Evolutionary conservation across 2,329 filamentous ascomycete genomes (phyloP), one percentile per base, ranked within the genome.

Genomic region (Aspergillus chevalieri): DNA sequence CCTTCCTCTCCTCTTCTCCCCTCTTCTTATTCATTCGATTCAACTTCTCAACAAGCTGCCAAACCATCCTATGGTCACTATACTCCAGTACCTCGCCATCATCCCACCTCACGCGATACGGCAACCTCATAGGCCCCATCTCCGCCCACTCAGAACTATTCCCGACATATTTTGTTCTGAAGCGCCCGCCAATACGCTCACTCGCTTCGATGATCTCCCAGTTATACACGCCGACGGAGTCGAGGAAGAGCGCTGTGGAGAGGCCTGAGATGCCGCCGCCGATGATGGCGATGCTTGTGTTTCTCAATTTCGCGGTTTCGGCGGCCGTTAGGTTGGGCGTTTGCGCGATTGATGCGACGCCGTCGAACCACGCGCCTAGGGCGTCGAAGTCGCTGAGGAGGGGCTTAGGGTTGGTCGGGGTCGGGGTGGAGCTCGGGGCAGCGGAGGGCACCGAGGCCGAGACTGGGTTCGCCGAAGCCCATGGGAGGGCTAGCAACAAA

Each of bases 151-250:
- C 55, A 22, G 21, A 22, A 6, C 56, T 46, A 6, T 47, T 51
- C 19, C 65, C 70, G 14, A 75, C 56, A 48, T 71, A 74, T 2
- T 61, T 59, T 2, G 73, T 74, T n/a, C 66, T 65, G n/a, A 75
- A 65, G 2, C 73, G 66, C 1, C 73, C 73, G 2, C 73, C 73
- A 1, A 74, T 52, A 3, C 70, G 64, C 3, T 68, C 60, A 5
- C 65, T 66, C 0, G 72, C 70, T 58, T 76, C 73, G 2, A 75
- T 57, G 0, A 76, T 70, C 47, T 72, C 67, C 71, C 71, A 71
- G 46, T 74, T 73, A 12, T 68, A 66, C 12, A 75, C 52, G 1
- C 73, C 72, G 4, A 73, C 66, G 15, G 65, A 68, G 46, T 74
- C 67, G 3, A 75, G 68, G 50, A 74, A 66, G 21, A 75, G 50